Evolutionary conservation across 106 monocot species (phyloP).

Genomic region (Dioscorea alata): DNA sequence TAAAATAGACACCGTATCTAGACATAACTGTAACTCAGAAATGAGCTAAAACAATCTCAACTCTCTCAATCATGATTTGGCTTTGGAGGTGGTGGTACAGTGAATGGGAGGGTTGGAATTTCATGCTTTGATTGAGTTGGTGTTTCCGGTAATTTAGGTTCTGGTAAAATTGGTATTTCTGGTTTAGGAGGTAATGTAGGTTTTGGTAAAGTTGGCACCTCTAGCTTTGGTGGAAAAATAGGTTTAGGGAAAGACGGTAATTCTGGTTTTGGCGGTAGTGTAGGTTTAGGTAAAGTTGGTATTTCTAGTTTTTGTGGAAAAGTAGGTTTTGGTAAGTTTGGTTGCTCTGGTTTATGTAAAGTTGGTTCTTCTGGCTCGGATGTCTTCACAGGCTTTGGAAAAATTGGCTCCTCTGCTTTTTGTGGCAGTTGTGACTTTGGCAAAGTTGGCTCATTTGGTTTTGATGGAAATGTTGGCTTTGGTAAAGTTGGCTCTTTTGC

Average conservation of each 20-base stretch:
- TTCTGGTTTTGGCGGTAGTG: background rate
- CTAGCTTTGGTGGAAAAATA: background rate
- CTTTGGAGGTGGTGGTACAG: no score
- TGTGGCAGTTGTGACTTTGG: background rate
- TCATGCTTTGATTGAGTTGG: background rate
- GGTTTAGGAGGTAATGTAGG: background rate
- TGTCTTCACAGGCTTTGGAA: background rate
- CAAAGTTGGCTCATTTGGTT: background rate
- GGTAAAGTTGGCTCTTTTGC: background rate
- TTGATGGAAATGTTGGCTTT: background rate
- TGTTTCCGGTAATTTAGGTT: background rate
- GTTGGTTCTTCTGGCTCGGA: background rate
- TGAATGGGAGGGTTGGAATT: no score
- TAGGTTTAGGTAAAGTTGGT: background rate
- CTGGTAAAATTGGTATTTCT: background rate
- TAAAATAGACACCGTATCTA: no score
- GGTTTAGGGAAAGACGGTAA: background rate
- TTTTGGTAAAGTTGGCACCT: background rate
- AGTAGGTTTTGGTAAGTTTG: background rate
- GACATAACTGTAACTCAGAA: no score
- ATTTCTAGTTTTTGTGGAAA: background rate
- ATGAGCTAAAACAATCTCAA: no score
- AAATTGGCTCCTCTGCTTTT: background rate
- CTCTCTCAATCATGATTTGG: no score
- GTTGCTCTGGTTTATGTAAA: background rate